Conservation (phyloP, 805 yeast species). For the Pichia gijzeniarum region DNA sequence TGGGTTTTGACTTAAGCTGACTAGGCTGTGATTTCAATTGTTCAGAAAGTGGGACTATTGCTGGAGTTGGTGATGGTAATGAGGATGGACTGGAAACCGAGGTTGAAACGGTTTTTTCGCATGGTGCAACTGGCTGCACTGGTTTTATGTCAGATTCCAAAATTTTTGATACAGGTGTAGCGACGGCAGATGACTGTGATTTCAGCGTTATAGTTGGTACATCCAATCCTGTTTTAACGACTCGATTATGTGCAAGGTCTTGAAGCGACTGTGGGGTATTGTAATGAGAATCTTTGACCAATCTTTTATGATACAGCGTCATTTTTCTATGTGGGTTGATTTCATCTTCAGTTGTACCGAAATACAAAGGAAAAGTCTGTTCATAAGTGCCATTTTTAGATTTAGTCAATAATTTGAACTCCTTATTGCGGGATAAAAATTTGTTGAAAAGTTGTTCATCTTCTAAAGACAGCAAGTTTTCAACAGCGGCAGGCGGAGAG, state of each 20-base stretch:
- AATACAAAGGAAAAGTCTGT: conserved; percentile 25
- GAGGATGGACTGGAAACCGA: too few species aligned
- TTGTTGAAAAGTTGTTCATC: conserved; percentile 28
- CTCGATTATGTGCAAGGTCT: not conserved
- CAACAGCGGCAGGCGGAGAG: not conserved
- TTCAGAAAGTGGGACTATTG: not conserved
- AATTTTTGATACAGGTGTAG: too few species aligned
- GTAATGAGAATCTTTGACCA: conserved; percentile 16
- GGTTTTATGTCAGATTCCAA: too few species aligned
- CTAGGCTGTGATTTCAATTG: not conserved
- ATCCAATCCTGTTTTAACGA: not conserved
- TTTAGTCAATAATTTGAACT: conserved; percentile 15
- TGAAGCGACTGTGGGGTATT: conserved; percentile 3
- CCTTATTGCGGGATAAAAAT: conserved; percentile 17
- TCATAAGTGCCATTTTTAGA: conserved; percentile 13
- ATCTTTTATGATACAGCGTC: conserved; percentile 21
- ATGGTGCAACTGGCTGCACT: too few species aligned
- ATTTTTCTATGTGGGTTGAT: conserved; percentile 21
- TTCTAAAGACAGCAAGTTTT: conserved; percentile 3
- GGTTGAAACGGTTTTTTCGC: too few species aligned
- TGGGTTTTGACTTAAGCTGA: not conserved
- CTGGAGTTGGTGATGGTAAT: not conserved
- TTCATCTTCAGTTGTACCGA: conserved; percentile 30
- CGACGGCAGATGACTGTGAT: too few species aligned
- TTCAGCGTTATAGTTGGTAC: too few species aligned